Percentiles rank a stretch among this genome's conserved stretches.
phyloP scores from a whole-genome alignment of 768 basidiomycete genomes.

The Stropharia rugosoannulata region DNA sequence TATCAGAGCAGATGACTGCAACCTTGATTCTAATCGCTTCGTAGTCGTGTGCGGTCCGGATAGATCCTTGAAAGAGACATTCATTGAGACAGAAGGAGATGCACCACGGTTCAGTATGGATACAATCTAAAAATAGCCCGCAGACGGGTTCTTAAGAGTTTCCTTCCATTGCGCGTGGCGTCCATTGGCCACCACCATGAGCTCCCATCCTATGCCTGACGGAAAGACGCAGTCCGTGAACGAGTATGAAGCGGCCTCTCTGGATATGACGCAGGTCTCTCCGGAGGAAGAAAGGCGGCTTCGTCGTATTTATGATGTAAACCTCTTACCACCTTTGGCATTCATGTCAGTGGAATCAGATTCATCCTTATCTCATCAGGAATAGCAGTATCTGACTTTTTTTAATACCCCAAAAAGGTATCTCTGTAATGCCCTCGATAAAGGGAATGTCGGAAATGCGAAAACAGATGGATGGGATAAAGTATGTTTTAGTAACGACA shows the following conservation, averaged over 20 bases:
- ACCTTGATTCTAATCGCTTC: neutral
- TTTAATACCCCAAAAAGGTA: constrained; percentile 30
- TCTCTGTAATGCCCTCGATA: constrained; percentile 47
- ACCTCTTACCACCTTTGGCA: constrained; percentile 40
- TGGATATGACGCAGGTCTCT: constrained; percentile 15
- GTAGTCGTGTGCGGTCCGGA: neutral
- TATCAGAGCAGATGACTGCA: neutral
- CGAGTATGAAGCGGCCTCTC: neutral
- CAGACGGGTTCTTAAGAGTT: neutral
- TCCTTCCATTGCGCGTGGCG: neutral
- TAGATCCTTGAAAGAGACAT: neutral
- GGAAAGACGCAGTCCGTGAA: neutral
- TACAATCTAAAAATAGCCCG: neutral
- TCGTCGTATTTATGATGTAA: constrained; percentile 40
- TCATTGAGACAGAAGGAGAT: neutral
- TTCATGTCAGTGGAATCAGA: constrained; percentile 32
- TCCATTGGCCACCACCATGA: constrained; percentile 6
- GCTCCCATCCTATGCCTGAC: constrained; percentile 4
- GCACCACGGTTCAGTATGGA: neutral
- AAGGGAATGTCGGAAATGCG: constrained; percentile 52
- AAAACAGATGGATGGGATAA: constrained; percentile 52
- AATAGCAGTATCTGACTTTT: neutral
- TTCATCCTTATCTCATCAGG: neutral
- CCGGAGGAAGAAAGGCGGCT: constrained; percentile 29
- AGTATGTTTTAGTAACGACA: constrained; percentile 18